Evolutionary conservation across 768 basidiomycete species (phyloP).

Genomic region (Termitomyces sp.): DNA sequence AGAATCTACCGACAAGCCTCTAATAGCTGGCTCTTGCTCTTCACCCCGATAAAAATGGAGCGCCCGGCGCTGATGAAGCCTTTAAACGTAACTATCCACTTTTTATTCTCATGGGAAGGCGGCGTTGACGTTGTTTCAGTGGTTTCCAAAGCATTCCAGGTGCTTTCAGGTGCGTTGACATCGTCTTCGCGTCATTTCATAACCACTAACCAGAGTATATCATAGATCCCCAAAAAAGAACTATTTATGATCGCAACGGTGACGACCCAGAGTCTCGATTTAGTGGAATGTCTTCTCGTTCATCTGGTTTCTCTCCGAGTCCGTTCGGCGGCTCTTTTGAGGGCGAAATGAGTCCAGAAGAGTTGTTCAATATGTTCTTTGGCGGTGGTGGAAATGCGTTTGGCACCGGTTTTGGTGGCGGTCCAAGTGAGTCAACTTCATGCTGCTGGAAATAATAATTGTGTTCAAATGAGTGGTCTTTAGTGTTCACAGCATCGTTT

Average conservation of each 20-base stretch:
- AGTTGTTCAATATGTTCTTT: constrained; percentile 98
- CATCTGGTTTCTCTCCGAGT: constrained; percentile 43
- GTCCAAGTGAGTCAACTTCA: constrained; percentile 35
- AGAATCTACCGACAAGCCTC: neutral
- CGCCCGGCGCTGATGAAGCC: constrained; percentile 97
- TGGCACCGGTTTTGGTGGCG: constrained; percentile 46
- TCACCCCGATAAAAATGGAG: constrained; percentile 93
- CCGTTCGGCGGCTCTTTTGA: constrained; percentile 58
- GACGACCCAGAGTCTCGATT: constrained; percentile 86
- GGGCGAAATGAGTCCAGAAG: constrained; percentile 90
- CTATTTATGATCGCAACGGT: constrained; percentile 78
- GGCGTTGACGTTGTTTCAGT: constrained; percentile 40
- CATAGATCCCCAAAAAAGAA: constrained; percentile 81
- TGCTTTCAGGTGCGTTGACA: constrained; percentile 61
- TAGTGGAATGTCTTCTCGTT: constrained; percentile 56
- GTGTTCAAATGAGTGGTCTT: neutral
- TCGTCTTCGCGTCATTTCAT: neutral
- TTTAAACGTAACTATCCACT: constrained; percentile 74
- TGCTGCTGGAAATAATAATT: constrained; percentile 5
- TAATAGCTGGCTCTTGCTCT: constrained; percentile 77
- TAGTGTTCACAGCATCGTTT: constrained; percentile 75
- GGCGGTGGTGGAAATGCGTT: constrained; percentile 61
- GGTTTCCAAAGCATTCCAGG: constrained; percentile 97
- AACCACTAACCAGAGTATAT: constrained; percentile 1
- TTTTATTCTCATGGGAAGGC: neutral